Evolutionary conservation across 164 flowering plant genomes (phyloP), one percentile per base, ranked within the genome.

Genomic region (Malania oleifera): DNA sequence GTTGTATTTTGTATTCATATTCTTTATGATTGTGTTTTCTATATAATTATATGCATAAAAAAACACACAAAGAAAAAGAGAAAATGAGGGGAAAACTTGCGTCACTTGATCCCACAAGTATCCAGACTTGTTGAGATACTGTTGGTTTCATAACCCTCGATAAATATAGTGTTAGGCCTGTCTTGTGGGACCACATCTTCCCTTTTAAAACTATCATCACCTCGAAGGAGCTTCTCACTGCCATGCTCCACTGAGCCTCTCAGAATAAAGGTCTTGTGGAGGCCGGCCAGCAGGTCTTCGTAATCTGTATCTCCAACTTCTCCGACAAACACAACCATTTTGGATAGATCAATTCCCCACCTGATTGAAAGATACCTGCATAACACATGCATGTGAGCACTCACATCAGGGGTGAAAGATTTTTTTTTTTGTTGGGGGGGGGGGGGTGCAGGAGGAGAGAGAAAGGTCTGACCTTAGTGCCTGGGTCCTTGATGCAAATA

Each of bases 301-400:
- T 76, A 73, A 40, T 89, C 95, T 11, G 91, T 80, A 40, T 89
- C 97, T 5, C 97, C 97, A 52, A 45, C 75, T 39, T 80, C 90
- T 7, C 95, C 95, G 23, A 80, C 80, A 71, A 89, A 76, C 11
- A 80, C 75, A 7, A 79, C 78, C 65, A 80, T 54, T 45, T 83
- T 78, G 34, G 89, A 73, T 3, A 89, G 73, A 40, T 83, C 86
- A 50, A 85, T 70, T 29, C 85, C 89, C 97, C 95, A 87, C 37
- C 75, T 64, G 8, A 87, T 60, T 25, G 83, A 83, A 34, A 89
- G 78, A 67, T 87, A 85, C 83, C 96, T 86, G 67, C 59, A 64
- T 25, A 60, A 25, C 10, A 48, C 57, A 61, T 23, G 1, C 11
- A n/a, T 37, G 20, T 27, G 25, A n/a, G n/a, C n/a, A n/a, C n/a